A percentile compares a stretch with the other conserved stretches of the same genome.
phyloP scores from a whole-genome alignment of 192 early-diverging fungal genomes.

The Martensiomyces pterosporus region DNA sequence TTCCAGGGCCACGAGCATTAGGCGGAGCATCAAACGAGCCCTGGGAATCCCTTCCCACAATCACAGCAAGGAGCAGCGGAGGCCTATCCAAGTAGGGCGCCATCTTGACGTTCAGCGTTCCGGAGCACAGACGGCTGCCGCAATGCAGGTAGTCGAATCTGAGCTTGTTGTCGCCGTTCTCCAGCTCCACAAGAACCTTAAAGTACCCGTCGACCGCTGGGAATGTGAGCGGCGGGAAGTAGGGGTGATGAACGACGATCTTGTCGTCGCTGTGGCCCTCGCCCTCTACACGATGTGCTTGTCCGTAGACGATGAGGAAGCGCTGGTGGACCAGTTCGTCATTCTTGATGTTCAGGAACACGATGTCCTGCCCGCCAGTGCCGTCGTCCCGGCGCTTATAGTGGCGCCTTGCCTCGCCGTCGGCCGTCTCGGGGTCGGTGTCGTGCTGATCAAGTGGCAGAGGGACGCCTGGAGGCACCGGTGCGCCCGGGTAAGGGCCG shows the following conservation, averaged over 20 bases:
- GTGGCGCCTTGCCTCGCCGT: slow-evolving; percentile 11
- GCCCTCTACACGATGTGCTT: slow-evolving; percentile 25
- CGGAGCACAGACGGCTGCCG: slow-evolving; percentile 6
- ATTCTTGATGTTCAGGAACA: slow-evolving; percentile 33
- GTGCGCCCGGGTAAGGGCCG: slow-evolving; percentile 1
- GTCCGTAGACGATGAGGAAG: slow-evolving; percentile 45
- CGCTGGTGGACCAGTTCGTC: slow-evolving; percentile 50
- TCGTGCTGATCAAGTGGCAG: slow-evolving; percentile 39
- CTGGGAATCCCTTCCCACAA: slow-evolving; percentile 57
- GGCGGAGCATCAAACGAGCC: slow-evolving; percentile 59
- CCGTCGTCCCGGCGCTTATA: not conserved
- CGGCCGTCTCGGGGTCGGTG: slow-evolving; percentile 14
- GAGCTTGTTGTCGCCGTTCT: slow-evolving; percentile 54
- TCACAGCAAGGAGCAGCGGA: slow-evolving; percentile 54
- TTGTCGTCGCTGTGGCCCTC: slow-evolving; percentile 19
- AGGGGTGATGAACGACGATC: slow-evolving; percentile 37
- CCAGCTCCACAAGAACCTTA: slow-evolving; percentile 57
- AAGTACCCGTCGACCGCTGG: slow-evolving; percentile 56
- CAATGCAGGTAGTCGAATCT: slow-evolving; percentile 47
- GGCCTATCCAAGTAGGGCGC: slow-evolving; percentile 53
- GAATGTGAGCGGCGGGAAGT: slow-evolving; percentile 53
- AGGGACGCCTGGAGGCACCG: slow-evolving; percentile 26
- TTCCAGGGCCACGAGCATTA: slow-evolving; percentile 38
- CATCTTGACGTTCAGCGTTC: slow-evolving; percentile 49
- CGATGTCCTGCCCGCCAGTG: slow-evolving; percentile 11